These are phyloP conservation scores for Leishmania aethiopica DNA, from an alignment of 208 protist species.

Conservation along the genomic window DNA sequence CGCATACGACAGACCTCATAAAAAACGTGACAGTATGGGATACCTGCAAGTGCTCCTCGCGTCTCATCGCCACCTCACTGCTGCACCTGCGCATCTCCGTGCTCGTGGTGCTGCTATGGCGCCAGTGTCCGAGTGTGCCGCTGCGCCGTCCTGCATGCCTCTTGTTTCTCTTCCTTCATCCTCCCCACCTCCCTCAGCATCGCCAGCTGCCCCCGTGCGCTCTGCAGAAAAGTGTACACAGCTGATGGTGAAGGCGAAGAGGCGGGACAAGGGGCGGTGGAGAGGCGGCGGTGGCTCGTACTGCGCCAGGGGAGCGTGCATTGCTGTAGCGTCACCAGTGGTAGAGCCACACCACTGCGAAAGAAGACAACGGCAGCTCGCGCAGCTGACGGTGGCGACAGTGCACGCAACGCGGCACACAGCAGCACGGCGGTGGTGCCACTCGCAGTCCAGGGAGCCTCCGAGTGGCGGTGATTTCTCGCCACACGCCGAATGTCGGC, in stretches of 20 bases:
- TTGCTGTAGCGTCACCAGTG: background rate
- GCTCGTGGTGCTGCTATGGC: background rate
- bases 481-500: background rate
- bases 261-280: background rate
- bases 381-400: background rate
- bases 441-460: background rate
- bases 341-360: background rate
- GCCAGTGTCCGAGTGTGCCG: background rate
- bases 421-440: background rate
- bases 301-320: background rate
- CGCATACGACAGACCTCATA: background rate
- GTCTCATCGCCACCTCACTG: constrained; percentile 11
- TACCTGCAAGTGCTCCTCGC: constrained; percentile 24
- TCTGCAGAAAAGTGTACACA: background rate
- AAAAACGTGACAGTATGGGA: constrained; percentile 7
- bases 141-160: background rate
- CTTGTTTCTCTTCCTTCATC: background rate
- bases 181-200: background rate
- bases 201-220: background rate
- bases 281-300: background rate
- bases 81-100: background rate
- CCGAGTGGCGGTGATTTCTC: background rate
- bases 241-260: background rate
- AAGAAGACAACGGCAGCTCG: background rate
- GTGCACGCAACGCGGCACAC: background rate